Evolutionary conservation across 23 red algal species (phyloP).

Genomic region (Chondrus crispus): DNA sequence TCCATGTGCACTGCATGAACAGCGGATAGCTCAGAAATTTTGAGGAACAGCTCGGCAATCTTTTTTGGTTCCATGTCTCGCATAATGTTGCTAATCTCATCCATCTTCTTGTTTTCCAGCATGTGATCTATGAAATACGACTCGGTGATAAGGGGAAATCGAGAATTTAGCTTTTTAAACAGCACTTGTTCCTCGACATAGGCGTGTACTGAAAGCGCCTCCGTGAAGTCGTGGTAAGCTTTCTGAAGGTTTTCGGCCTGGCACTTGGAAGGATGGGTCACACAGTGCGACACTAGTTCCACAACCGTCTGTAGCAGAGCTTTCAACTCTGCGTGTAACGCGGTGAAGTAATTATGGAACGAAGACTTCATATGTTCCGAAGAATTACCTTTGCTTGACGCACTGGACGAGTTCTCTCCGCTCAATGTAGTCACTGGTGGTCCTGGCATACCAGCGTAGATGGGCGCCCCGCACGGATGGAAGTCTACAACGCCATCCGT

Average conservation of each 20-base stretch:
- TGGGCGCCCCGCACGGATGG: conserved; percentile 49
- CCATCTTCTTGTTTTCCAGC: conserved; percentile 49
- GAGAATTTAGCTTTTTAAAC: conserved; percentile 47
- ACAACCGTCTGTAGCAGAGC: conserved; percentile 48
- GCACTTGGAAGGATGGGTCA: conserved; percentile 20
- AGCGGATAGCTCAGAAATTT: conserved; percentile 43
- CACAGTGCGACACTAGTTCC: conserved; percentile 57
- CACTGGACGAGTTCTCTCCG: conserved; percentile 22
- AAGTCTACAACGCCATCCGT: conserved; percentile 26
- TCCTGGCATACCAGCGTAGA: background rate
- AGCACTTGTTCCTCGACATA: conserved; percentile 69
- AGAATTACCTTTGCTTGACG: conserved; percentile 1
- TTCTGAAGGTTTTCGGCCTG: conserved; percentile 48
- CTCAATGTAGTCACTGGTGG: background rate
- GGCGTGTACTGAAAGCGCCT: conserved; percentile 57
- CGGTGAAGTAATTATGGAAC: conserved; percentile 62
- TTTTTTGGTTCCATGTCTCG: conserved; percentile 48
- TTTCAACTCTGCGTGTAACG: conserved; percentile 49
- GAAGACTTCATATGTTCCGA: conserved; percentile 43
- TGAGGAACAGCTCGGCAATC: conserved; percentile 66
- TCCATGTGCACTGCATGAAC: conserved; percentile 58
- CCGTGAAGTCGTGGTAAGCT: conserved; percentile 57
- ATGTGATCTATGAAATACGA: conserved; percentile 64
- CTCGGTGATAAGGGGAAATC: conserved; percentile 54
- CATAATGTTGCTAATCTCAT: conserved; percentile 64